Evolutionary conservation across 768 basidiomycete species (phyloP), one percentile per base, ranked within the genome.

Genomic region (Dacryopinax spathularia): DNA sequence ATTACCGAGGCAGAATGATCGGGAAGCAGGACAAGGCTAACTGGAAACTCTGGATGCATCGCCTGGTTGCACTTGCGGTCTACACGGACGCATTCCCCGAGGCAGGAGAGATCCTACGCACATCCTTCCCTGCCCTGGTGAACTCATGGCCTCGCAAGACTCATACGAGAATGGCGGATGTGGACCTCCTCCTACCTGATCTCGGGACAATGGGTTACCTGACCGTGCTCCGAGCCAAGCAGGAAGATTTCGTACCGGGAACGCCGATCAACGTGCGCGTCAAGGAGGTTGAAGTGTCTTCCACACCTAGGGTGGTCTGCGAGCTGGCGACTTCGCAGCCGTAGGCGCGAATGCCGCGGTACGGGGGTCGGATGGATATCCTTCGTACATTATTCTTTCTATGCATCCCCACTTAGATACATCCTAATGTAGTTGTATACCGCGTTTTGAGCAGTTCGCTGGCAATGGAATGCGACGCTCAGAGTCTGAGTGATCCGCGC

Each of bases 41-140:
- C 71, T 39, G 72, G 25, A 65, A 61, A 44, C 77, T 75, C 67
- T 83, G 82, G 81, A 27, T 31, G 15, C 15, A 13, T 15, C 48
- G 48, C 9, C 9, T 31, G 13, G 5, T 56, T 22, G 7, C 2
- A 22, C 48, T 27, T 22, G 48, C 48, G 48, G 25, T 56, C 5
- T 9, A 13, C 25, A 56, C 48, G 29, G 48, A 56, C 48, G 48
- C 3, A 20, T 9, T 27, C 48, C 48, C 48, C 9, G 48, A 27
- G 22, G 13, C 25, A 20, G 10, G 29, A 10, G 48, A 56, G 13
- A 27, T 56, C 3, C 48, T 56, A 22, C 43, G 22, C 12, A 22
- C 13, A 22, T 15, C 13, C 25, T 7, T 44, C 13, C n/a, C 13
- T 22, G 43, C 13, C 9, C 9, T 44, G 13, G 43, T 44, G 12